phyloP scores from a whole-genome alignment of 2,329 filamentous ascomycete genomes.

The Trichoderma aggressivum region DNA sequence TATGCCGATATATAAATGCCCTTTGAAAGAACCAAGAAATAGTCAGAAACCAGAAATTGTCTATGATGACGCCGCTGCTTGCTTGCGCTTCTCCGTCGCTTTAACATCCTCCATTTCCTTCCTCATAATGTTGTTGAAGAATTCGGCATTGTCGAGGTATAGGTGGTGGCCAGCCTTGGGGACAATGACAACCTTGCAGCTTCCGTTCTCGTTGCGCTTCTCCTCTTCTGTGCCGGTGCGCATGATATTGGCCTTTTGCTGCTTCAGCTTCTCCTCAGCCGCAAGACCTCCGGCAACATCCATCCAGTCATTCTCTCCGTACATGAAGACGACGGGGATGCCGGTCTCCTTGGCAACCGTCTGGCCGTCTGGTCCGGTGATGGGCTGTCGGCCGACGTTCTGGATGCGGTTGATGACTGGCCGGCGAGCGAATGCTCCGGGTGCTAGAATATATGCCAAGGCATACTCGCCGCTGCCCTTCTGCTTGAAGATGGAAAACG shows the following conservation, averaged over 20 bases:
- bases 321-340: conserved; percentile 86
- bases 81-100: conserved; percentile 29
- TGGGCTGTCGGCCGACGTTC: conserved; percentile 72
- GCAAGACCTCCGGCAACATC: conserved; percentile 82
- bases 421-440: conserved; percentile 84
- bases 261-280: conserved; percentile 73
- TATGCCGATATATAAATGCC: conserved; percentile 2
- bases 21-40: neutral
- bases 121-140: conserved; percentile 53
- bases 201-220: conserved; percentile 68
- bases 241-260: conserved; percentile 60
- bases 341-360: conserved; percentile 53
- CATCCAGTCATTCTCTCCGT: conserved; percentile 99
- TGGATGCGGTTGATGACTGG: conserved; percentile 86
- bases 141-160: conserved; percentile 57
- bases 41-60: neutral
- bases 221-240: conserved; percentile 64
- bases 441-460: conserved; percentile 85
- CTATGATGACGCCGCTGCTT: conserved; percentile 1
- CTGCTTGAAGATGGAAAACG: conserved; percentile 90
- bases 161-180: conserved; percentile 57
- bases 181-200: conserved; percentile 78
- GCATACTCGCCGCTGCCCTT: conserved; percentile 92
- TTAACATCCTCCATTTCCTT: conserved; percentile 53
- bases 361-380: conserved; percentile 32